These are phyloP conservation scores for Oryza coarctata DNA, from an alignment of 176 grass and related monocot genomes.

Conservation along the genomic window DNA sequence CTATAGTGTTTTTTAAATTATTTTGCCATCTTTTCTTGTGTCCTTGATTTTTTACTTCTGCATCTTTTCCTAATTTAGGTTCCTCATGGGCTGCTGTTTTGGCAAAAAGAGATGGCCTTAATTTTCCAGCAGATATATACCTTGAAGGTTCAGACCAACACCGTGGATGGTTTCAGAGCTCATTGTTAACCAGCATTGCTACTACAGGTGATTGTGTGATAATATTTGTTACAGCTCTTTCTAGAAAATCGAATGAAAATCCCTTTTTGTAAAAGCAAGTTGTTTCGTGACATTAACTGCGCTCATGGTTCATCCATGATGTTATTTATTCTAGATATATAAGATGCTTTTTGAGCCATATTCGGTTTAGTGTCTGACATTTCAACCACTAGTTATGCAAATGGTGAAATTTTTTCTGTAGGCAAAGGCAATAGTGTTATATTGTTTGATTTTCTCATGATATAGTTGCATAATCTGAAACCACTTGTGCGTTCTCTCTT, in stretches of 20 bases:
- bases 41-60: slow-evolving; percentile 15
- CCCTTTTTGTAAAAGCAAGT: neutral
- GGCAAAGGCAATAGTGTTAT: neutral
- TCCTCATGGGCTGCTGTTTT: slow-evolving; percentile 97
- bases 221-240: slow-evolving; percentile 22
- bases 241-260: neutral
- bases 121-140: slow-evolving; percentile 85
- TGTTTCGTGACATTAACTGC: slow-evolving; percentile 9
- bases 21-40: neutral
- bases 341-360: neutral
- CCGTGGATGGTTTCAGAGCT: slow-evolving; percentile 98
- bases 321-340: slow-evolving; percentile 16
- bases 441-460: slow-evolving; percentile 26
- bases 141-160: slow-evolving; percentile 98
- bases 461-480: slow-evolving; percentile 11
- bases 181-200: slow-evolving; percentile 90
- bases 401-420: neutral
- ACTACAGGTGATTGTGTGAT: slow-evolving; percentile 65
- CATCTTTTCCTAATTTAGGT: slow-evolving; percentile 53
- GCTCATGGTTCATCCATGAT: neutral
- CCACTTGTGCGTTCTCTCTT: neutral
- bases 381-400: neutral
- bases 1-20: neutral
- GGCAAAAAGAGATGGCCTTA: slow-evolving; percentile 68
- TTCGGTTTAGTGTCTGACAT: neutral